Conservation (phyloP, 2,329 filamentous ascomycete genomes). For the Ambrosiella xylebori region DNA sequence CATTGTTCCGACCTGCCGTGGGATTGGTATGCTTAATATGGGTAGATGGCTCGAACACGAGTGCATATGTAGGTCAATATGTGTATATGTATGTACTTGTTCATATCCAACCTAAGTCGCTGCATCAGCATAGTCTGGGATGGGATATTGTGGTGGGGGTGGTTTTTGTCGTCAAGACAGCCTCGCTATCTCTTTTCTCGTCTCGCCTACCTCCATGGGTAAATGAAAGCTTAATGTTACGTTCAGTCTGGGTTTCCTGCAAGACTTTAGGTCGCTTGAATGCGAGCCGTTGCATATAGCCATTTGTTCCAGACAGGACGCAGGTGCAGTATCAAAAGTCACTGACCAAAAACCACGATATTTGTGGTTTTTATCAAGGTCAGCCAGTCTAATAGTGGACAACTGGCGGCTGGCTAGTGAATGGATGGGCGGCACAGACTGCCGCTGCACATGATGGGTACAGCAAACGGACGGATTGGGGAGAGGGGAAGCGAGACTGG, state of each 20-base stretch:
- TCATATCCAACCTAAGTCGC: too few relatives aligned
- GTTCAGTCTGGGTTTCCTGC: not conserved
- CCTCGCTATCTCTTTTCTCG: conserved; percentile 6
- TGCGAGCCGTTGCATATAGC: too few relatives aligned
- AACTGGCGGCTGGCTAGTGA: not conserved
- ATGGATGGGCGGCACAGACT: conserved; percentile 1
- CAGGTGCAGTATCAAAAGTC: too few relatives aligned
- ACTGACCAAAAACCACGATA: not conserved
- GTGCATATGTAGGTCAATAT: too few relatives aligned
- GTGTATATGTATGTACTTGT: too few relatives aligned
- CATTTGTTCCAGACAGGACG: too few relatives aligned
- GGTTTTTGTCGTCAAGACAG: not conserved
- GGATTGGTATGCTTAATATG: not conserved
- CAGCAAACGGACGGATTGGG: not conserved
- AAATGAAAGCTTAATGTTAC: not conserved
- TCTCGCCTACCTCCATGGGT: not conserved
- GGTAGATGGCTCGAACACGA: too few relatives aligned
- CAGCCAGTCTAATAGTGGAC: not conserved
- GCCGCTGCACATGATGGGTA: conserved; percentile 4
- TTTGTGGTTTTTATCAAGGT: not conserved
- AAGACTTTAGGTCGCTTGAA: not conserved
- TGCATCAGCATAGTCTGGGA: too few relatives aligned
- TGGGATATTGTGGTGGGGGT: not conserved
- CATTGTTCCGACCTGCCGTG: not conserved
- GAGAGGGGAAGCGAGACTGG: not conserved